Evolutionary conservation across 805 yeast genomes (phyloP), one percentile per base, ranked within the genome.

Genomic region (Candida quercuum): DNA sequence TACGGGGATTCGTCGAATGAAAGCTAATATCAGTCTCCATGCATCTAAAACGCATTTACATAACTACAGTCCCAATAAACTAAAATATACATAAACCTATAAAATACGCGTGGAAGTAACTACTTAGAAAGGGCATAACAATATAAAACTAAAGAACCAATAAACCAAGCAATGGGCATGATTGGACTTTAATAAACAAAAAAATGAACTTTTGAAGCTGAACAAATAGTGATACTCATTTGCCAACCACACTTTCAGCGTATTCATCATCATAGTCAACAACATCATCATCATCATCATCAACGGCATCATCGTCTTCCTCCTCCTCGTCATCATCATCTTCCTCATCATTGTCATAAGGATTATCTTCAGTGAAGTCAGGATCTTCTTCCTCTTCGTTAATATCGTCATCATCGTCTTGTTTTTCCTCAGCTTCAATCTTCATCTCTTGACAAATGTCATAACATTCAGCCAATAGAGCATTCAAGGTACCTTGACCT

Each of bases 401-500:
- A 14, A 47, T 56, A 9, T 48, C 46, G 27, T 47, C 52, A 14
- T 48, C 48, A 27, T 44, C 48, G 22, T 41, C 31, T 13, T 39
- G 35, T 40, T 40, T 38, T 23, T 81, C 89, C 50, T 84, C 88
- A 36, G 84, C 74, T 55, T 88, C 95, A 25, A 86, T 80, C 56
- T 87, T 84, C 59, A 93, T 69, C 64, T 93, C 99, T 56, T 91
- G 93, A 33, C 86, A 71, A 41, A 91, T 82, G 59, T 93, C 99
- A 58, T 87, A 93, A 60, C 98, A 91, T 57, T 89, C 97, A 4
- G 95, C 93, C 35, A 91, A 67, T 40, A 91, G 64, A 1, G 95
- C 95, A 59, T 80, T 88, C 45, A 93, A 68, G n/a, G 95, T 78
- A 6, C 97, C 99, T 62, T 93, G 99, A 11, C 99, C 99, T 58